Percentiles rank a stretch among this genome's conserved stretches.
phyloP scores from a whole-genome alignment of 2,329 filamentous ascomycete species.

The Colletotrichum neosansevieriae region DNA sequence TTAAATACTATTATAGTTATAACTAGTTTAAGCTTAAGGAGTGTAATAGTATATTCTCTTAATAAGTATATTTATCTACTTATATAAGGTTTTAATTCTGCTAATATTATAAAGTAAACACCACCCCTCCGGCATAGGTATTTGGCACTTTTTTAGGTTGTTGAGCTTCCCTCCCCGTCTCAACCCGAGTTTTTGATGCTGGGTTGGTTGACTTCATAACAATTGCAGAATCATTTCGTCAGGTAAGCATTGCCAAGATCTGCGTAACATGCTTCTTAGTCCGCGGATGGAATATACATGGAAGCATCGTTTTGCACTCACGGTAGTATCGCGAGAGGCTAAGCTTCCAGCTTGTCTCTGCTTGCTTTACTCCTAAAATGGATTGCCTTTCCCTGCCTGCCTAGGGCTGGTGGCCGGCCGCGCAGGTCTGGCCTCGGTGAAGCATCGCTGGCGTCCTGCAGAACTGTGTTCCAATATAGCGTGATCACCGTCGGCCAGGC shows the following conservation, averaged over 20 bases:
- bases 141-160: neutral
- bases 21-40: too few relatives aligned
- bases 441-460: constrained; percentile 26
- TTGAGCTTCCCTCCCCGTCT: neutral
- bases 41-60: too few relatives aligned
- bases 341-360: neutral
- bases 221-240: too few relatives aligned
- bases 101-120: too few relatives aligned
- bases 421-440: neutral
- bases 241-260: neutral
- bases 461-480: constrained; percentile 15
- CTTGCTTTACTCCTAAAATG: too few relatives aligned
- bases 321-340: constrained; percentile 2
- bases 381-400: neutral
- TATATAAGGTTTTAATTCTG: too few relatives aligned
- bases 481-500: constrained; percentile 15
- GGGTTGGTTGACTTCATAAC: too few relatives aligned
- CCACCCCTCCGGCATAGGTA: too few relatives aligned
- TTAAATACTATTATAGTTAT: too few relatives aligned
- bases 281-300: constrained; percentile 20
- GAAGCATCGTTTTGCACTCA: constrained; percentile 15
- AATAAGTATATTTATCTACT: too few relatives aligned
- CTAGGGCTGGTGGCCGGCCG: constrained; percentile 8
- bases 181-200: too few relatives aligned
- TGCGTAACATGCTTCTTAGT: neutral